Base-by-base conservation (phyloP, 345 rosid species). In the Adansonia digitata region DNA sequence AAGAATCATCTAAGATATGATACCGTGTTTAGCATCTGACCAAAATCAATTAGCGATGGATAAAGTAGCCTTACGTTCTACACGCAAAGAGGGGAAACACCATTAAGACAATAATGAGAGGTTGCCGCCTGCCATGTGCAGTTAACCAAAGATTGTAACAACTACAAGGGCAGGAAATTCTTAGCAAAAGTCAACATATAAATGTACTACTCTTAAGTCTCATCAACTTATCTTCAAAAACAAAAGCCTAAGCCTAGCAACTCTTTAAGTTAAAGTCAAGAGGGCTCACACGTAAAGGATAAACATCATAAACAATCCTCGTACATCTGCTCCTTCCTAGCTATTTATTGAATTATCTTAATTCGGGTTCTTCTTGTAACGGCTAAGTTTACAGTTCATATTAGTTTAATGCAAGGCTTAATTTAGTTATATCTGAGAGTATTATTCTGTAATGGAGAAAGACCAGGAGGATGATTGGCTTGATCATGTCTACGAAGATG, bases 401-500 rank as follows among this genome's bases (percentile, higher is more conserved):
- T 51, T 9, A 14, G 29, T 52, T 17, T 43, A 22, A 29, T n/a
- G n/a, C 52, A 20, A 55, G 49, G 43, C 14, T 26, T 15, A 24
- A 64, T 10, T 39, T 64, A 20, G 17, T 37, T 2, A 39, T 64
- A 12, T 1, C 27, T 42, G 61, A 42, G 5, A 39, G 7, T n/a
- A 9, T 31, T 1, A 3, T 31, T 31, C 7, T 35, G 0, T 9
- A 37, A 84, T 77, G 84, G 89, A 83, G 59, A 77, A 75, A 49
- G 82, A n/a, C n/a, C 43, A 78, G 20, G 66, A 73, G 18, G 75
- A 46, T 45, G 72, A 55, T 35, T 70, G 82, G 86, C 51, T 43
- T 57, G 74, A 61, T 18, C 79, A 68, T 3, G 3, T 31, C 46
- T 69, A 13, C 17, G 90, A 81, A 29, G 87, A 87, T 27, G 87